A percentile compares a stretch with the other conserved stretches of the same genome.
Conservation (phyloP, 129 eudicot genomes). For the Escallonia herrerae region DNA sequence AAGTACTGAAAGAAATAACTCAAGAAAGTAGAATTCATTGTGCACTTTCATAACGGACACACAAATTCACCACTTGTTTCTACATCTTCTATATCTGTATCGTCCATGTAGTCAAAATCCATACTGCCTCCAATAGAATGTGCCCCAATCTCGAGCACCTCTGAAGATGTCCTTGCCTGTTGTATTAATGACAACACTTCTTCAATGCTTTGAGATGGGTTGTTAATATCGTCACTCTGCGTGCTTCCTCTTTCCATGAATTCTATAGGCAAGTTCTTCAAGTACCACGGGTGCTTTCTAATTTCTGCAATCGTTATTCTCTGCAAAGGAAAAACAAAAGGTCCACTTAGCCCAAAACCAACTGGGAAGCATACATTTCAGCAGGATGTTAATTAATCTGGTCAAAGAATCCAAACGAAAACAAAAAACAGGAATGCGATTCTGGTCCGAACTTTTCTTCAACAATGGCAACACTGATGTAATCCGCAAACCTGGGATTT, state of each 20-base stretch:
- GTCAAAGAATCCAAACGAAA: no score
- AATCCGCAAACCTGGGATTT: no score
- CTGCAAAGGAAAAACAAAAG: conserved; percentile 21
- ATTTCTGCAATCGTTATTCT: conserved; percentile 60
- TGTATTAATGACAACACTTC: conserved; percentile 51
- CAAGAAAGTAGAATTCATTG: background rate
- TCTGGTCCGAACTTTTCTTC: no score
- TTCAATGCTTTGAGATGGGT: conserved; percentile 34
- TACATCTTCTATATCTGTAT: conserved; percentile 42
- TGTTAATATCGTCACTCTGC: conserved; percentile 23
- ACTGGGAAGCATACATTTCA: no score
- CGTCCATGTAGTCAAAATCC: conserved; percentile 63
- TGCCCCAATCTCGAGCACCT: conserved; percentile 13
- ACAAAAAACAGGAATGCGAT: background rate
- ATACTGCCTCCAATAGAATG: conserved; percentile 35
- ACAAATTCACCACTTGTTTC: conserved; percentile 51
- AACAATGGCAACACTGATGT: no score
- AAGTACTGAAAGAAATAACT: conserved; percentile 9
- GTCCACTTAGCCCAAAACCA: no score
- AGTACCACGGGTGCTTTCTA: conserved; percentile 55
- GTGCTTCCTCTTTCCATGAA: conserved; percentile 37
- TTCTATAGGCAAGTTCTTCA: conserved; percentile 54
- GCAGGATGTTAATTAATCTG: no score
- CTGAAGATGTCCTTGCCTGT: conserved; percentile 43
- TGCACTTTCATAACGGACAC: conserved; percentile 19